Conservation (phyloP, 257 asterid species). For the Marsdenia floribunda region DNA sequence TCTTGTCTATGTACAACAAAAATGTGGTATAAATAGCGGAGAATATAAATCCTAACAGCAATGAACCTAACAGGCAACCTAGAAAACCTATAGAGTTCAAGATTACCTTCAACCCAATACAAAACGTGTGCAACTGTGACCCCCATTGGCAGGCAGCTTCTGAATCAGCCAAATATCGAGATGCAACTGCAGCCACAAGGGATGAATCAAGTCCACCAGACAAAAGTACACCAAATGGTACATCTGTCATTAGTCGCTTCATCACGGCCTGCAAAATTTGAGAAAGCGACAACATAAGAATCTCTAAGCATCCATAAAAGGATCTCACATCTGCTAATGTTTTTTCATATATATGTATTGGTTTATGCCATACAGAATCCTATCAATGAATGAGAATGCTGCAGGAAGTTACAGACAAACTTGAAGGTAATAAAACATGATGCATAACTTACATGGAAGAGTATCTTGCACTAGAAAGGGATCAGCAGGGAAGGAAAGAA, state of each 20-base stretch:
- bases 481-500: no score
- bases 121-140: conserved; percentile 73
- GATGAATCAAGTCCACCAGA: conserved; percentile 99
- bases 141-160: conserved; percentile 87
- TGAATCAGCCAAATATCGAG: conserved; percentile 73
- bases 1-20: background rate
- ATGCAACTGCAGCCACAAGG: conserved; percentile 96
- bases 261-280: conserved; percentile 63
- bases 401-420: background rate
- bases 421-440: background rate
- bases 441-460: background rate
- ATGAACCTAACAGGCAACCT: background rate
- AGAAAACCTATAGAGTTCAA: background rate
- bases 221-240: conserved; percentile 97
- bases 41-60: background rate
- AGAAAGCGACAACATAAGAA: conserved; percentile 20
- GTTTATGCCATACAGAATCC: conserved; percentile 3
- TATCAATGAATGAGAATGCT: background rate
- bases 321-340: background rate
- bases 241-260: conserved; percentile 98
- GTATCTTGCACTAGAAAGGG: no score
- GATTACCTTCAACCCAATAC: conserved; percentile 81
- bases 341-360: background rate
- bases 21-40: background rate
- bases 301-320: conserved; percentile 8